phyloP scores from a whole-genome alignment of 352 stramenopile species.

The Phytopythium sindhum region DNA sequence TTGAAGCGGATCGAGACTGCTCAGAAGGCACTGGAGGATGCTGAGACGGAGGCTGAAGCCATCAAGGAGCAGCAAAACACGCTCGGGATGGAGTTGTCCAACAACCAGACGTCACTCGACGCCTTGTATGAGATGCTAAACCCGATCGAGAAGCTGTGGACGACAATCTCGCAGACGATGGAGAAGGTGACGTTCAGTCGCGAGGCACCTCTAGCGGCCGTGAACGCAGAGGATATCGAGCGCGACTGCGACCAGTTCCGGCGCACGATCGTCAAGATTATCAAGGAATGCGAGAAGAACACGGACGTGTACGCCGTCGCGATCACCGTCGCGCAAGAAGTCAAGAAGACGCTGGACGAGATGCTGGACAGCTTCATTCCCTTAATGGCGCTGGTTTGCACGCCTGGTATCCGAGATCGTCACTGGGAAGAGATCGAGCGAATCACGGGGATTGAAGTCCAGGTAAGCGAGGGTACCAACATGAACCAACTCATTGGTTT shows the following conservation, averaged over 20 bases:
- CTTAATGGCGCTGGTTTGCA: slow-evolving; percentile 91
- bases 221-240: slow-evolving; percentile 86
- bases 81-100: slow-evolving; percentile 78
- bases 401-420: slow-evolving; percentile 87
- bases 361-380: slow-evolving; percentile 89
- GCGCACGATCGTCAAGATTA: slow-evolving; percentile 85
- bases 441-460: slow-evolving; percentile 85
- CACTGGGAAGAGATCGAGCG: slow-evolving; percentile 93
- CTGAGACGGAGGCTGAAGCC: slow-evolving; percentile 74
- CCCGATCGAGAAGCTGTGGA: slow-evolving; percentile 89
- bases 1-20: slow-evolving; percentile 79
- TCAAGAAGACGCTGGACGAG: slow-evolving; percentile 81
- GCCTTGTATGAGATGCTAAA: slow-evolving; percentile 75
- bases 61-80: slow-evolving; percentile 89
- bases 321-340: slow-evolving; percentile 75
- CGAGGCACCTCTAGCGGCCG: slow-evolving; percentile 52
- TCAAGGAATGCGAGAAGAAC: slow-evolving; percentile 90
- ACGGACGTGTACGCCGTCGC: slow-evolving; percentile 78
- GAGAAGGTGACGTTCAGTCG: slow-evolving; percentile 71
- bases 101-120: slow-evolving; percentile 74
- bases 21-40: slow-evolving; percentile 77
- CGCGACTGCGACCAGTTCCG: slow-evolving; percentile 87
- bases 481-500: slow-evolving; percentile 91
- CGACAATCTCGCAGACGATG: slow-evolving; percentile 76
- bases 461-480: slow-evolving; percentile 88